These are phyloP conservation scores for Pachysandra terminalis DNA, from an alignment of 164 flowering plant species.

Conservation along the genomic window DNA sequence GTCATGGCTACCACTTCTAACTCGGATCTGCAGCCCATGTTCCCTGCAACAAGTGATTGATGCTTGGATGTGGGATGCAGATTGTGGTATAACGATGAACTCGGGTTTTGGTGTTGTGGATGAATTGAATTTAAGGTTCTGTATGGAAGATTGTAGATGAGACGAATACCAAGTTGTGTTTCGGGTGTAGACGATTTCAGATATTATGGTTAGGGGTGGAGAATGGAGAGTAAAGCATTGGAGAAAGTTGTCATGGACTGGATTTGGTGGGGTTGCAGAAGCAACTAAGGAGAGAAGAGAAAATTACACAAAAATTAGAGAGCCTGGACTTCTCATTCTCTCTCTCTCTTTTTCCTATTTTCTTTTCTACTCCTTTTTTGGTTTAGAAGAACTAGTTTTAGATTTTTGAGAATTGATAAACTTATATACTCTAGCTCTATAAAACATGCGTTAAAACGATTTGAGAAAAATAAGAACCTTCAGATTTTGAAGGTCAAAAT, in stretches of 20 bases:
- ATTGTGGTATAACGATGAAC: neutral
- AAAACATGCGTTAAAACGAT: too few species aligned
- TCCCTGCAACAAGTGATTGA: neutral
- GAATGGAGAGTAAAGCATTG: neutral
- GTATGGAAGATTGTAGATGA: neutral
- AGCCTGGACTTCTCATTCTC: neutral
- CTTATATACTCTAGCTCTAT: too few species aligned
- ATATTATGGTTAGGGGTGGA: neutral
- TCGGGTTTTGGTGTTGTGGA: neutral
- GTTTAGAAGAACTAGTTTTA: too few species aligned
- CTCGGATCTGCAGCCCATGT: neutral
- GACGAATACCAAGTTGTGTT: neutral
- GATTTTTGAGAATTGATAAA: too few species aligned
- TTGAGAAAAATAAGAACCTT: too few species aligned
- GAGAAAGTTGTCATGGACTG: conserved; percentile 1
- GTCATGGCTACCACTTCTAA: neutral
- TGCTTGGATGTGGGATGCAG: neutral
- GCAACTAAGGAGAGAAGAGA: neutral
- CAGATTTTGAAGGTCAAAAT: too few species aligned
- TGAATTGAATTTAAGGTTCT: neutral
- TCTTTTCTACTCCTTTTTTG: too few species aligned
- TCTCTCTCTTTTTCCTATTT: neutral
- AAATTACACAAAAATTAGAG: neutral
- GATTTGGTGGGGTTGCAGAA: neutral
- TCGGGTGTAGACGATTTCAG: neutral